Base-by-base conservation (phyloP, 2,329 filamentous ascomycete genomes). In the Alternaria sp. region DNA sequence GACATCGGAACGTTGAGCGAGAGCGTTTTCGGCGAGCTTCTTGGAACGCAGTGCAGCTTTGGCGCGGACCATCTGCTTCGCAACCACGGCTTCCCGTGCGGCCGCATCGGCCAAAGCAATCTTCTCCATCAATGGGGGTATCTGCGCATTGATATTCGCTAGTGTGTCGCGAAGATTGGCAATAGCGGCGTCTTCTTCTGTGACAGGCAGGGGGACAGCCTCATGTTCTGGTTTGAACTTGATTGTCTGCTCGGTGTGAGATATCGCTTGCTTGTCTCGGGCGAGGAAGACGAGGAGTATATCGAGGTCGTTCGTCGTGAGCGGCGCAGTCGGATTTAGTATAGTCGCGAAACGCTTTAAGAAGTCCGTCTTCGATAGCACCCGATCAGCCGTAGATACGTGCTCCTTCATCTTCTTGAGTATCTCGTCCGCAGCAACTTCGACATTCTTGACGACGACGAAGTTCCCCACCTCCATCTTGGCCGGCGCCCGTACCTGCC, bases 1-100 rank as follows among this genome's bases (percentile, higher is more conserved):
- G 0, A 92, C 92, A 9, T 89, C 89, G 28, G 90, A 88, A 12
- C 94, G 89, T 67, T 89, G 88, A 28, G 88, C 83, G 0, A 98
- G 85, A 11, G 89, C 91, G 3, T 87, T 83, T 78, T 97, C 93
- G 26, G 91, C 89, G 8, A 92, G 83, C 79, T 96, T 97, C 83
- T 93, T 97, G 6, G 89, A 91, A 55, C 91, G 90, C 12, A 99
- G 85, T 0, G 93, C 90, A 1, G 91, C 90, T 30, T 95, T 86
- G 10, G 95, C 96, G 0, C 90, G 86, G 23, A 91, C 82, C 47
- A 88, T 87, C 77, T 96, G 94, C 76, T 94, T 93, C 49, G 86
- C 85, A 5, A 83, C 82, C 1, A 97, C 88, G 0, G 93, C 91
- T 21, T 86, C 84, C 65, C 91, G 90, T 1, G 93, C 93, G 6